phyloP scores from a whole-genome alignment of 257 asterid genomes.

The Nicotiana tomentosiformis region DNA sequence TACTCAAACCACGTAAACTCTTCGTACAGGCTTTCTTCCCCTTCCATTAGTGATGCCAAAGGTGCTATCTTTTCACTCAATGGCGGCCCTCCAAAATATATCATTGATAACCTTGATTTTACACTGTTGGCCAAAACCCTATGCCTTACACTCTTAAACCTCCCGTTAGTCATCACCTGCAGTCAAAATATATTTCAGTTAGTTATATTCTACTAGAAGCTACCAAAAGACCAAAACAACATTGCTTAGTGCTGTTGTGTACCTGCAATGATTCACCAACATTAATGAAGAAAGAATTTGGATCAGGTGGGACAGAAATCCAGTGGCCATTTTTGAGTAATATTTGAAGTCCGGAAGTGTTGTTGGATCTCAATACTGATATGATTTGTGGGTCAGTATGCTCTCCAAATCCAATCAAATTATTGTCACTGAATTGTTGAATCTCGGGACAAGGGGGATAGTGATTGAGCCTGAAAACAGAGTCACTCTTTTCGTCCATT shows the following conservation, averaged over 20 bases:
- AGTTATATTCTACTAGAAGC: too few relatives aligned
- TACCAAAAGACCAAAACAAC: neutral
- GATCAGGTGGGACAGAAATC: constrained; percentile 30
- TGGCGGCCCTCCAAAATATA: constrained; percentile 21
- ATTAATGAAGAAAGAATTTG: constrained; percentile 17
- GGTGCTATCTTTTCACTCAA: constrained; percentile 17
- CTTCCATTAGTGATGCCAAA: constrained; percentile 13
- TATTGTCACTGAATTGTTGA: constrained; percentile 10
- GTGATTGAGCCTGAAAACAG: constrained; percentile 24
- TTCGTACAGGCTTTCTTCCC: constrained; percentile 9
- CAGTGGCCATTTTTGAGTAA: constrained; percentile 20
- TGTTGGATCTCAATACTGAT: constrained; percentile 26
- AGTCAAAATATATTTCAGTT: neutral
- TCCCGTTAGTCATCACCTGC: constrained; percentile 20
- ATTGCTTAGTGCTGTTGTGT: neutral
- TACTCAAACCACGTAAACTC: constrained; percentile 19
- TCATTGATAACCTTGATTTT: constrained; percentile 18
- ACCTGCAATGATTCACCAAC: constrained; percentile 36
- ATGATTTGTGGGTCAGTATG: constrained; percentile 35
- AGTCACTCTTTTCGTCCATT: constrained; percentile 22
- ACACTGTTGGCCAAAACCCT: constrained; percentile 8
- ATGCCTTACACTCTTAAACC: constrained; percentile 14
- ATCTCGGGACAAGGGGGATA: constrained; percentile 27
- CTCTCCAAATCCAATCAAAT: constrained; percentile 26
- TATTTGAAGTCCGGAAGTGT: constrained; percentile 25